Conservation (phyloP, 2,329 filamentous ascomycete species). For the Xenosphaeropsis pyriputrescens region DNA sequence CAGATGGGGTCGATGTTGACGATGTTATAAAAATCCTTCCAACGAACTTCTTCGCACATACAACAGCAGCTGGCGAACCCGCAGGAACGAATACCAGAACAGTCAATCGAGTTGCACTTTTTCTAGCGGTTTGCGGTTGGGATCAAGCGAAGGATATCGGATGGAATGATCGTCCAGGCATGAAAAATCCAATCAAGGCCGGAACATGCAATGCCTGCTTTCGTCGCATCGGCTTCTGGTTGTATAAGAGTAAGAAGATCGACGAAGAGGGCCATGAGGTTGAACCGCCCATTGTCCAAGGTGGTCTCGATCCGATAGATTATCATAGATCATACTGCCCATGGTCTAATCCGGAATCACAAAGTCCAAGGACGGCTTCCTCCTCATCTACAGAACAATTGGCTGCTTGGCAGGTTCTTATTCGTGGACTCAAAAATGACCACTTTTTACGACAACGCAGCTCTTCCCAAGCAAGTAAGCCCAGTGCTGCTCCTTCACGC, state of each 20-base stretch:
- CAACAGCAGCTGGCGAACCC: background rate
- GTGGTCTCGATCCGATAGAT: slow-evolving; percentile 49
- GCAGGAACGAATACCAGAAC: slow-evolving; percentile 28
- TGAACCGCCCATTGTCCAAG: slow-evolving; percentile 38
- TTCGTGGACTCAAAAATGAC: slow-evolving; percentile 41
- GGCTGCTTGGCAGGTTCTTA: slow-evolving; percentile 39
- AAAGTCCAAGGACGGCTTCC: slow-evolving; percentile 28
- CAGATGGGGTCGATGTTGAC: slow-evolving; percentile 35
- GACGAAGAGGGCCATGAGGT: slow-evolving; percentile 35
- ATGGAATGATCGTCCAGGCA: slow-evolving; percentile 5
- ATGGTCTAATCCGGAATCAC: slow-evolving; percentile 53
- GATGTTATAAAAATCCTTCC: slow-evolving; percentile 33
- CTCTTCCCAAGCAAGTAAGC: slow-evolving; percentile 1
- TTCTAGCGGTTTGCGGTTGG: slow-evolving; percentile 63
- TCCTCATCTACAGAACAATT: slow-evolving; percentile 17
- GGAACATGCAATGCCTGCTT: slow-evolving; percentile 69
- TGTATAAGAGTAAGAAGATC: slow-evolving; percentile 68
- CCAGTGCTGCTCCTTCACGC: background rate
- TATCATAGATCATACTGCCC: slow-evolving; percentile 78
- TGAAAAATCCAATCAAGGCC: slow-evolving; percentile 17
- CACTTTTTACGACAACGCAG: slow-evolving; percentile 17
- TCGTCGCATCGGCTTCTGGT: slow-evolving; percentile 80
- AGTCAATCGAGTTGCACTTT: slow-evolving; percentile 47
- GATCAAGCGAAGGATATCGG: slow-evolving; percentile 31
- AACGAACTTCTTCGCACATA: slow-evolving; percentile 33